A percentile compares a stretch with the other conserved stretches of the same genome.
Conservation (phyloP, 306 rosid genomes). For the Canavalia ensiformis region DNA sequence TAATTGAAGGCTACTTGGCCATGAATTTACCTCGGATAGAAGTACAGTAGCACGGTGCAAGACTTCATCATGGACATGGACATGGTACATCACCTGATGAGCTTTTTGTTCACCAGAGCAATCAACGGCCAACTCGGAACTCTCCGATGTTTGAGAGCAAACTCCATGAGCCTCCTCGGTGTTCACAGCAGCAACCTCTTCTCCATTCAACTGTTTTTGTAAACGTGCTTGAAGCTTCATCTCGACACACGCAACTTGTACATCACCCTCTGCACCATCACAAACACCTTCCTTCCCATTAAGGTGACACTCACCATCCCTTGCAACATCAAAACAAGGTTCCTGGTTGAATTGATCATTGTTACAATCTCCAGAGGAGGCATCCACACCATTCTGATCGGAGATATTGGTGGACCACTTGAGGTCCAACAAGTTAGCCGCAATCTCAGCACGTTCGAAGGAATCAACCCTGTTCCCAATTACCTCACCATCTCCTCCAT, state of each 20-base stretch:
- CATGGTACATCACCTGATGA: slow-evolving; percentile 36
- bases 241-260: slow-evolving; percentile 32
- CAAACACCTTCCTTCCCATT: slow-evolving; percentile 18
- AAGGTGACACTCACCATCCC: slow-evolving; percentile 21
- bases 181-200: slow-evolving; percentile 44
- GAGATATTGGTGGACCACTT: slow-evolving; percentile 84
- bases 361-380: slow-evolving; percentile 41
- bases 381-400: background rate
- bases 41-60: slow-evolving; percentile 51
- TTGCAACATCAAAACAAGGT: slow-evolving; percentile 36
- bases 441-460: slow-evolving; percentile 81
- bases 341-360: slow-evolving; percentile 26
- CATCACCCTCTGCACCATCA: background rate
- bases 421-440: slow-evolving; percentile 83
- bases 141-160: slow-evolving; percentile 55
- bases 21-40: slow-evolving; percentile 58
- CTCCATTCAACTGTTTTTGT: slow-evolving; percentile 49
- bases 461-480: slow-evolving; percentile 52
- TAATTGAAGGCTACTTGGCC: slow-evolving; percentile 11
- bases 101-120: slow-evolving; percentile 47
- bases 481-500: slow-evolving; percentile 25
- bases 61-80: slow-evolving; percentile 46
- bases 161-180: slow-evolving; percentile 26
- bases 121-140: slow-evolving; percentile 45
- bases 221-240: slow-evolving; percentile 31